Evolutionary conservation across 78 protist species (phyloP).

Genomic region (Planoprotostelium fungivorum): DNA sequence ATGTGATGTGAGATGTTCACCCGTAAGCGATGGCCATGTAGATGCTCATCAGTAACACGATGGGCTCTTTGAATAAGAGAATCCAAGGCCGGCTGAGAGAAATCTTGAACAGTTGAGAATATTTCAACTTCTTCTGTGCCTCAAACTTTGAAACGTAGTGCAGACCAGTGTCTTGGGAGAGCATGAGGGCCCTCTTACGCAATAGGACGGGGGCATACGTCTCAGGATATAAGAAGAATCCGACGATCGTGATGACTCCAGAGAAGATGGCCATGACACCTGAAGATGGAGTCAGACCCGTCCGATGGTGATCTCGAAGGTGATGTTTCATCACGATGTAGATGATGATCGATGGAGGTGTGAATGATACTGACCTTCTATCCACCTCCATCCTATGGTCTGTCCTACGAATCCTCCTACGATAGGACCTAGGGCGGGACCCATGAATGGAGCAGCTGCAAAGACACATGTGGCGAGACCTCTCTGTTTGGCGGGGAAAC

Average conservation of each 20-base stretch:
- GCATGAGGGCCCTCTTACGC: background rate
- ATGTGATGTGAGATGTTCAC: background rate
- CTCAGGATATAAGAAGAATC: background rate
- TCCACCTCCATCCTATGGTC: too few species aligned
- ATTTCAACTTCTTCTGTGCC: background rate
- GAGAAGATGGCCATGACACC: background rate
- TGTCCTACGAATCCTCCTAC: too few species aligned
- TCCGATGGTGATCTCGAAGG: too few species aligned
- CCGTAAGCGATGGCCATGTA: background rate
- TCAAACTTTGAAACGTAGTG: background rate
- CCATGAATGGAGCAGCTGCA: too few species aligned
- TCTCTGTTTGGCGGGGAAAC: too few species aligned
- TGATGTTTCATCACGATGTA: too few species aligned
- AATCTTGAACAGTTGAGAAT: background rate
- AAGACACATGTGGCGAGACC: too few species aligned
- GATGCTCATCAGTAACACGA: background rate
- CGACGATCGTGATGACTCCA: background rate
- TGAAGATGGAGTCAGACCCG: too few species aligned
- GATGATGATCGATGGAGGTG: too few species aligned
- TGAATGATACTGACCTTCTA: too few species aligned
- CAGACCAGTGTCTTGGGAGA: background rate
- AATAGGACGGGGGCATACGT: background rate
- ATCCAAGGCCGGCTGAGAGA: background rate
- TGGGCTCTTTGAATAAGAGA: background rate
- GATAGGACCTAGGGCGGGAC: too few species aligned